Conservation (phyloP, 2,329 filamentous ascomycete genomes). For the Plenodomus tracheiphilus region DNA sequence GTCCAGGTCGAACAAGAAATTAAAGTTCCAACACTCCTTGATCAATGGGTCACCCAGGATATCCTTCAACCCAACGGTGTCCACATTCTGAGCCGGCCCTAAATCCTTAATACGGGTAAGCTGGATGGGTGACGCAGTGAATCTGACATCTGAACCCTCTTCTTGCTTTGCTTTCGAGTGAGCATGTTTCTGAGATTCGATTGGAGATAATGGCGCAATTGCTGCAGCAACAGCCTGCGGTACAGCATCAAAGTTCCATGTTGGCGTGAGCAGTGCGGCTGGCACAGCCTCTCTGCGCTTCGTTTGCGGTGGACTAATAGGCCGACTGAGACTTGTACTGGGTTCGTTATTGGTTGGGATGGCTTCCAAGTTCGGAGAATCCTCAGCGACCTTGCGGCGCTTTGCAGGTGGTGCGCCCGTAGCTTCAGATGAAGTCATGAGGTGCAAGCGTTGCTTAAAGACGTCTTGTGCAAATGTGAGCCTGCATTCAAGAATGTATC, state of each 20-base stretch:
- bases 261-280: constrained; percentile 2
- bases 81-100: constrained; percentile 62
- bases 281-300: constrained; percentile 12
- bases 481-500: not conserved
- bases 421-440: not conserved
- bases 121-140: constrained; percentile 66
- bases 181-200: not conserved
- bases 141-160: not conserved
- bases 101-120: constrained; percentile 72
- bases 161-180: not conserved
- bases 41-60: constrained; percentile 76
- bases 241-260: constrained; percentile 22
- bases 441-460: not conserved
- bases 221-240: constrained; percentile 3
- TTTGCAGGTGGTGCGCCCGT: constrained; percentile 22
- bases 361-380: constrained; percentile 3
- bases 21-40: constrained; percentile 71
- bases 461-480: not conserved
- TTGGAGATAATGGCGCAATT: not conserved
- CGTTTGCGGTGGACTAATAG: constrained; percentile 36
- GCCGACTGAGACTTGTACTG: constrained; percentile 17
- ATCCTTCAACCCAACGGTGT: constrained; percentile 67
- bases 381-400: constrained; percentile 27
- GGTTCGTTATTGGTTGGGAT: not conserved
- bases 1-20: constrained; percentile 66